Evolutionary conservation across 2,329 filamentous ascomycete species (phyloP), one percentile per base, ranked within the genome.

Genomic region (Macrophomina pseudophaseolina): DNA sequence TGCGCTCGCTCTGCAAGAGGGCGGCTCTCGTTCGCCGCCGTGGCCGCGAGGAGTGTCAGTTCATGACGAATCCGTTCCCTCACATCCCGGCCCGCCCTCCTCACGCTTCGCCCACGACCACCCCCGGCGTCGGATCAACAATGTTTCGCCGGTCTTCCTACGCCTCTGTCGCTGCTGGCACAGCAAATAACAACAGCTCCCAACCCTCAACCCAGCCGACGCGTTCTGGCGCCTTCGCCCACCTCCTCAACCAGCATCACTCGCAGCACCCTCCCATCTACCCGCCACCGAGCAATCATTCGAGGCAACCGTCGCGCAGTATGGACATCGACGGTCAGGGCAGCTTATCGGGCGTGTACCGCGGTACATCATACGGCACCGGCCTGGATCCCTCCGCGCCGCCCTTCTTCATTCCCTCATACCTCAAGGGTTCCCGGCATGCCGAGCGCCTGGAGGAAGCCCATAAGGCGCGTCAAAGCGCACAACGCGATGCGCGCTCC

Each of bases 331-430:
- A 67, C 33, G 59, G 65, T 11, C 46, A 53, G 30, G 58, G 49
- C 33, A 38, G 60, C 62, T 18, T 40, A 38, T 28, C 52, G 32
- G 60, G 59, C 59, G 52, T 49, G 33, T 65, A 51, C 44, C 51
- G 59, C 49, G 59, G 32, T 42, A 73, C 72, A 6, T 68, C 73
- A 38, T 72, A 72, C 18, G 71, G 69, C 12, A 64, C 68, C 14
- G 66, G 68, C 28, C 72, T 74, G 23, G 75, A 77, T 46, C 68
- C 63, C 33, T 58, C 70, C 71, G 75, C 69, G 77, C 83, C 67
- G 72, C 78, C 67, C 5, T 94, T 94, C 82, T 93, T 97, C 78
- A 85, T 90, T 11, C 94, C 94, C 0, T 93, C 92, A 5, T 97
- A 97, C 79, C 85, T 98, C 52, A 84, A 85, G 71, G 87, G 87